Percentiles rank a stretch among this genome's conserved stretches.
Conservation (phyloP, 108 stramenopile genomes). For the Aurantiochytrium sp. region DNA sequence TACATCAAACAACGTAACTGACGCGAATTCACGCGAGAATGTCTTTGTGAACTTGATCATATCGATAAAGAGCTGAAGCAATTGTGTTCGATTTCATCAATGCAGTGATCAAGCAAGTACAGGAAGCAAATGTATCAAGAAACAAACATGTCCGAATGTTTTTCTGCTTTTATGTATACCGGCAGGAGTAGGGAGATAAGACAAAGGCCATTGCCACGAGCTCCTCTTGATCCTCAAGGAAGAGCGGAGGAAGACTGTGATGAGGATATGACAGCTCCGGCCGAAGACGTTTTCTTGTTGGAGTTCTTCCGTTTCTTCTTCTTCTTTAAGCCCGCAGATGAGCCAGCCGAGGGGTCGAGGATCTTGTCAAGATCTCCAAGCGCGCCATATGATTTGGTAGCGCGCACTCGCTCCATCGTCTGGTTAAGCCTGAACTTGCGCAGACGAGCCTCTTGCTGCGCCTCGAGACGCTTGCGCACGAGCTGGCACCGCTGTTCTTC, state of each 20-base stretch:
- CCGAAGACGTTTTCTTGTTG: not conserved
- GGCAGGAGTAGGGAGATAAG: too few relatives aligned
- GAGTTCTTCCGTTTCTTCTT: not conserved
- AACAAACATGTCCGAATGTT: too few relatives aligned
- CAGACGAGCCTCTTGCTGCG: not conserved
- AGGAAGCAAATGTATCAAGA: too few relatives aligned
- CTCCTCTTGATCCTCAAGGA: too few relatives aligned
- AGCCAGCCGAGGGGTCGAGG: not conserved
- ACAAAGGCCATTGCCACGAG: too few relatives aligned
- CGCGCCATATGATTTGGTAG: not conserved
- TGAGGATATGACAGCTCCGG: not conserved
- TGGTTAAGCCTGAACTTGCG: conserved; percentile 5
- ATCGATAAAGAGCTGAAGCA: too few relatives aligned
- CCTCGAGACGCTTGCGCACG: conserved; percentile 38
- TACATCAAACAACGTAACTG: not conserved
- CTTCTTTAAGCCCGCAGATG: not conserved
- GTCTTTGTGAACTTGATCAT: not conserved
- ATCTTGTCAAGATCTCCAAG: not conserved
- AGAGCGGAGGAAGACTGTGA: too few relatives aligned
- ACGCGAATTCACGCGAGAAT: not conserved
- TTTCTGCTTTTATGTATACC: too few relatives aligned
- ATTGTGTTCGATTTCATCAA: too few relatives aligned
- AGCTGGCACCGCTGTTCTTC: conserved; percentile 36
- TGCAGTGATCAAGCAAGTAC: too few relatives aligned
- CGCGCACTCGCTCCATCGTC: not conserved